These are phyloP conservation scores for Millerozyma acaciae DNA, from an alignment of 805 yeast species.

Conservation along the genomic window DNA sequence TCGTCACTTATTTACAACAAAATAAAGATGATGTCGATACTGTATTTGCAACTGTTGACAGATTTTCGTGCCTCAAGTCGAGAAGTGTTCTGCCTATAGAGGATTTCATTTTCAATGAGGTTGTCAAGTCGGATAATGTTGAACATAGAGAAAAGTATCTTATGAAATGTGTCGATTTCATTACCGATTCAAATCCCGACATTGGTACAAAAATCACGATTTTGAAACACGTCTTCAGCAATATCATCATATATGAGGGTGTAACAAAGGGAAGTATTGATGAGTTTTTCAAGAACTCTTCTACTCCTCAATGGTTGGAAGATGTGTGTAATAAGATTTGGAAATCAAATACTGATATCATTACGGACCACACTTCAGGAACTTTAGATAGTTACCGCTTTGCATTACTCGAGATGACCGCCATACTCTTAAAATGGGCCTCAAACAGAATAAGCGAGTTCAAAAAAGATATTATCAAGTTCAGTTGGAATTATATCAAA, in stretches of 20 bases:
- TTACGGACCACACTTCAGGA: slow-evolving; percentile 56
- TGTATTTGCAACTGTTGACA: slow-evolving; percentile 28
- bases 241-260: slow-evolving; percentile 63
- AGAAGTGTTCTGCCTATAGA: slow-evolving; percentile 47
- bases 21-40: slow-evolving; percentile 23
- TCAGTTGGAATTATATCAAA: slow-evolving; percentile 90
- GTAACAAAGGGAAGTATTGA: slow-evolving; percentile 45
- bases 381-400: slow-evolving; percentile 69
- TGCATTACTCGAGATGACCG: slow-evolving; percentile 77
- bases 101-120: slow-evolving; percentile 51
- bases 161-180: slow-evolving; percentile 45
- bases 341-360: slow-evolving; percentile 57
- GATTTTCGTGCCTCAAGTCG: slow-evolving; percentile 42
- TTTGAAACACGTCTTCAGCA: slow-evolving; percentile 56
- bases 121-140: slow-evolving; percentile 50
- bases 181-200: slow-evolving; percentile 41
- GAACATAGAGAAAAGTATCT: slow-evolving; percentile 49
- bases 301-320: slow-evolving; percentile 58
- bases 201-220: slow-evolving; percentile 56
- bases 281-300: slow-evolving; percentile 35
- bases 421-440: slow-evolving; percentile 67
- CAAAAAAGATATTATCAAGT: slow-evolving; percentile 83
- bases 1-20: slow-evolving; percentile 25
- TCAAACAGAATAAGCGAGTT: slow-evolving; percentile 55
- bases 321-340: slow-evolving; percentile 64